Percentiles rank a stretch among this genome's conserved stretches.
phyloP scores from a whole-genome alignment of 495 filamentous ascomycete genomes.

The Darksidea phi region DNA sequence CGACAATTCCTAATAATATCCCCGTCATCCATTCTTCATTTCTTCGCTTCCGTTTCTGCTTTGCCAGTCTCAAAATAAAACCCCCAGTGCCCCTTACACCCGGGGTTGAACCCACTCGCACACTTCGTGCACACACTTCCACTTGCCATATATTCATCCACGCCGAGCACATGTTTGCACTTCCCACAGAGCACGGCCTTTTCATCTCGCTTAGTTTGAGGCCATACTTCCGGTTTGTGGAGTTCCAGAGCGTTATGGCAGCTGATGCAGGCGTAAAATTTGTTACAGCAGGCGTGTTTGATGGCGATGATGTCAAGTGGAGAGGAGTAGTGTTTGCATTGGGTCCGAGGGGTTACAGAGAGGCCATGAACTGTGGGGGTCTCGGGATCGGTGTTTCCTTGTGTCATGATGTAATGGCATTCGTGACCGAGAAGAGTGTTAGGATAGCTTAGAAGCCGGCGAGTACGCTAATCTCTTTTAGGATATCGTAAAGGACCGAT shows the following conservation, averaged over 20 bases:
- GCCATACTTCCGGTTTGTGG: constrained; percentile 17
- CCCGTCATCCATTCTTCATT: too few relatives aligned
- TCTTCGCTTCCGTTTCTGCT: background rate
- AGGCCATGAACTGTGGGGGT: constrained; percentile 19
- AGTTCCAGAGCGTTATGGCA: constrained; percentile 23
- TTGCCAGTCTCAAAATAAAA: constrained; percentile 14
- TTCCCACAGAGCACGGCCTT: constrained; percentile 28
- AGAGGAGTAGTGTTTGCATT: constrained; percentile 28
- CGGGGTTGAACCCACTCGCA: constrained; percentile 16
- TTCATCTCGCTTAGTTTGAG: constrained; percentile 10
- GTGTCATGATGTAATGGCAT: background rate
- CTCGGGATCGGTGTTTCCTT: background rate
- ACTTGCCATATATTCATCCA: constrained; percentile 21
- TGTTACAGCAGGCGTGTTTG: constrained; percentile 30
- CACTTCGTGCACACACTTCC: constrained; percentile 19
- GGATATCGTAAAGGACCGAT: too few relatives aligned
- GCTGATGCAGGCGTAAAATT: constrained; percentile 35
- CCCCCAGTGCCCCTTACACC: constrained; percentile 25
- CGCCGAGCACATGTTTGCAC: constrained; percentile 12
- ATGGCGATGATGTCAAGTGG: constrained; percentile 36
- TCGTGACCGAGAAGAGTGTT: background rate
- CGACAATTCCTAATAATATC: too few relatives aligned
- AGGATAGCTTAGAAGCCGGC: background rate
- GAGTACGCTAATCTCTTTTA: background rate
- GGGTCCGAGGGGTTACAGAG: constrained; percentile 22